A percentile compares a stretch with the other conserved stretches of the same genome.
phyloP scores from a whole-genome alignment of 2,329 filamentous ascomycete genomes.

The Diplodia seriata region DNA sequence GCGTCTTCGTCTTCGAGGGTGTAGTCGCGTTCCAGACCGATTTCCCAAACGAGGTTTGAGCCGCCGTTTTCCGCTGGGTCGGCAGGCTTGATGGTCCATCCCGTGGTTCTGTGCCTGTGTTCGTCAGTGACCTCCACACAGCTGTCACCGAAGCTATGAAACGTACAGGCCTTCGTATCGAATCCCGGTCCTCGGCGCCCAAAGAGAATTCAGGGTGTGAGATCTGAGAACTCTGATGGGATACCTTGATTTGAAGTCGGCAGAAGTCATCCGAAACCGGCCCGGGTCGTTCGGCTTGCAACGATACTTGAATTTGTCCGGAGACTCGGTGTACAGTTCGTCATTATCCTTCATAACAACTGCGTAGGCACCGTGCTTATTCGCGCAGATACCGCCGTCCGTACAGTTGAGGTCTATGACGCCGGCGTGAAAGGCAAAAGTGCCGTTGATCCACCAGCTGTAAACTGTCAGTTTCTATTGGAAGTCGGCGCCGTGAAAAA shows the following conservation, averaged over 20 bases:
- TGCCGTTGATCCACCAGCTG: constrained; percentile 59
- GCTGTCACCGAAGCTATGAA: background rate
- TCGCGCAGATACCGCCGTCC: constrained; percentile 52
- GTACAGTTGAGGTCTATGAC: constrained; percentile 55
- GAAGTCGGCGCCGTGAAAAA: background rate
- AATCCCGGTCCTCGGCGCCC: constrained; percentile 55
- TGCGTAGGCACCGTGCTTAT: constrained; percentile 54
- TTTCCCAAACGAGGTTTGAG: constrained; percentile 46
- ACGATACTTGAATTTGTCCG: constrained; percentile 52
- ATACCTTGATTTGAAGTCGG: constrained; percentile 49
- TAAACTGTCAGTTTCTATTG: background rate
- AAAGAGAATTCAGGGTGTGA: constrained; percentile 53
- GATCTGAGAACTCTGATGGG: constrained; percentile 55
- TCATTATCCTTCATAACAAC: constrained; percentile 51
- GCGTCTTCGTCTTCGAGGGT: constrained; percentile 41
- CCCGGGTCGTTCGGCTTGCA: constrained; percentile 50
- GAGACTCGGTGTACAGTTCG: constrained; percentile 47
- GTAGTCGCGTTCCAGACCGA: constrained; percentile 48
- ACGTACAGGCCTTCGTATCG: constrained; percentile 58
- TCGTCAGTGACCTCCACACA: background rate
- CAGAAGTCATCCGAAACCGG: constrained; percentile 53
- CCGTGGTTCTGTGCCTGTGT: constrained; percentile 45
- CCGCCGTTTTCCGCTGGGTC: constrained; percentile 34
- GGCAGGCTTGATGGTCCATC: constrained; percentile 51
- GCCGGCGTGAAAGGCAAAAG: constrained; percentile 56